phyloP scores from a whole-genome alignment of 1,139 yeast species.

The Debaryomyces sp. region DNA sequence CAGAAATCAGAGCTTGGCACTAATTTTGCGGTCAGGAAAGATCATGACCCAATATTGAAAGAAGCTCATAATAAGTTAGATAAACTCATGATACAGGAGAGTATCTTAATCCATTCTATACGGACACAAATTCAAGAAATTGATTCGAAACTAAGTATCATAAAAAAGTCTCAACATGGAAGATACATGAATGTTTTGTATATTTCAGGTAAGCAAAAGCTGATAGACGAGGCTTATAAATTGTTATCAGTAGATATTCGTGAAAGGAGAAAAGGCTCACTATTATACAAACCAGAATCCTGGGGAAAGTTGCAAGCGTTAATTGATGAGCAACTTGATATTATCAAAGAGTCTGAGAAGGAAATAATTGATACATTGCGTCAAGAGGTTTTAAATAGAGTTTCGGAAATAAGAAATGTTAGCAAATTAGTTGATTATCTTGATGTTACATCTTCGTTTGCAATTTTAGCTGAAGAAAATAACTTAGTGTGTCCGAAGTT shows the following conservation, averaged over 20 bases:
- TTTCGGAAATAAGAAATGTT: slow-evolving; percentile 46
- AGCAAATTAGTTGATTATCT: slow-evolving; percentile 60
- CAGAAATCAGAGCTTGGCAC: slow-evolving; percentile 7
- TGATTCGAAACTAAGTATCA: slow-evolving; percentile 32
- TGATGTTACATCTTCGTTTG: slow-evolving; percentile 76
- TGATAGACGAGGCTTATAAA: slow-evolving; percentile 22
- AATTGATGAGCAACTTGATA: slow-evolving; percentile 26
- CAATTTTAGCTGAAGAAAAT: slow-evolving; percentile 66
- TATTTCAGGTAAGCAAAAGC: slow-evolving; percentile 36
- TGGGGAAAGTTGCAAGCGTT: slow-evolving; percentile 37
- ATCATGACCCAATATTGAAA: slow-evolving; percentile 28
- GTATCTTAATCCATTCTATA: slow-evolving; percentile 21
- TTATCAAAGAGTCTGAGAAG: slow-evolving; percentile 45
- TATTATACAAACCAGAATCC: slow-evolving; percentile 32
- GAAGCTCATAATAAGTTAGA: slow-evolving; percentile 38
- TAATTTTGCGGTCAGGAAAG: slow-evolving; percentile 31
- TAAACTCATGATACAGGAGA: slow-evolving; percentile 27
- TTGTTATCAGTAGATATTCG: slow-evolving; percentile 22
- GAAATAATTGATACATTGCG: slow-evolving; percentile 47
- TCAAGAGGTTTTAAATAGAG: slow-evolving; percentile 35
- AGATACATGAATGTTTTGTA: slow-evolving; percentile 34
- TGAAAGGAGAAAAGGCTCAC: slow-evolving; percentile 32
- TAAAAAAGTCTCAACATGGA: slow-evolving; percentile 34
- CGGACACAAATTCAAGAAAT: slow-evolving; percentile 21
- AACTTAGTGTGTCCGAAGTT: slow-evolving; percentile 69